Base-by-base conservation (phyloP, 768 basidiomycete species). In the Tephrocybe sp. region DNA sequence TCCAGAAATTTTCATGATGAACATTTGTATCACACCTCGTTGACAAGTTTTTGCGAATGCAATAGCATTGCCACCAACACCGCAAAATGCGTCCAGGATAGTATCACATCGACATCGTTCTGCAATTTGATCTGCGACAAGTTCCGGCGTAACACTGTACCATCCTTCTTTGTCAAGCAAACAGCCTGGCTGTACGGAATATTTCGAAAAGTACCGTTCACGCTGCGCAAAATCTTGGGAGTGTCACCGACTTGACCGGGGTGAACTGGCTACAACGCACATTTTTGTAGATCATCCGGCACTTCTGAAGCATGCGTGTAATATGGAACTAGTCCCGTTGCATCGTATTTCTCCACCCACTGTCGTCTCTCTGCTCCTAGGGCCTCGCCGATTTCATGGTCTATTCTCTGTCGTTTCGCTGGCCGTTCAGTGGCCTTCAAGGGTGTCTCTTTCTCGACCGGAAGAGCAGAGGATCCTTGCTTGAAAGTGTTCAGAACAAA, bases 41-140 rank as follows among this genome's bases (percentile, higher is more conserved):
- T 96, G 89, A 70, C 97, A 99, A 2, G 94, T 97, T 64, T 87
- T 83, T 2, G 97, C 97, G 67, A 99, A 98, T 3, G 94, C 92
- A 49, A 99, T 98, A 1, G 96, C 83, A 61, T 99, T 99, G 13
- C 96, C 97, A 22, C 97, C 97, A 0, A 98, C 95, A 1, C 97
- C 97, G 61, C 95, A 98, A 65, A 98, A 99, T 0, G 94, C 92
- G 62, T 98, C 97, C 28, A 96, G 75, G 52, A 97, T 76, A 3
- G 86, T 86, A 53, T 83, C 83, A 55, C 87, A 92, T 7, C 88
- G 80, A 73, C 96, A 97, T 19, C 95, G 76, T 57, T 96, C 89
- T 0, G 97, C 96, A 37, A 98, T 98, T 64, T 92, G 94, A 52
- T 81, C 69, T 7, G 95, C 97, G n/a, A 99, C 83, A 31, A 77